Base-by-base conservation (phyloP, 192 early-diverging fungal species). In the Chytriomyces sp. region DNA sequence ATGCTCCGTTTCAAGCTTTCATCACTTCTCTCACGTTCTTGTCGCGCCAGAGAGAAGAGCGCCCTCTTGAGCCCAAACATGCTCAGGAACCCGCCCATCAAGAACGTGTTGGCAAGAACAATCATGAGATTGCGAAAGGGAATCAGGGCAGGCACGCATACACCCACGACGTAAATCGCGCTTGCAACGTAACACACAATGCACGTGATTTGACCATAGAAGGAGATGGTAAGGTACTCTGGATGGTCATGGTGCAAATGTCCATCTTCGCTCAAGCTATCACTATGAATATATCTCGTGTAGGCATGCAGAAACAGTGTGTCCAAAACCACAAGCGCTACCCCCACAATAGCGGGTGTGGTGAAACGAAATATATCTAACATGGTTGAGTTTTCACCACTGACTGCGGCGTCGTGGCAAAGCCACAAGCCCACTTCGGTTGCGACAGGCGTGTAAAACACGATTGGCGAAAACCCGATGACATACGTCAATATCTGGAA, bases 361-460 rank as follows among this genome's bases (percentile, higher is more conserved):
- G 22, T 49, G 22, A 49, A 49, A 14, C 22, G 44, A 14, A 49
- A 49, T 14, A 2, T 49, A 49, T 49, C 44, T n/a, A n/a, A n/a
- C n/a, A n/a, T n/a, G n/a, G n/a, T n/a, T n/a, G n/a, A n/a, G n/a
- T n/a, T n/a, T n/a, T n/a, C n/a, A n/a, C n/a, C n/a, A n/a, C n/a
- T n/a, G 44, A 49, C 44, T 49, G 44, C 44, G 14, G 44, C 44
- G 2, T 49, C 17, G 44, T 49, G 14, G 44, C 44, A 49, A 22
- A 49, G 22, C 44, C 44, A 3, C 44, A 68, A 34, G 10, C 52
- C 36, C 8, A 53, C 22, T 34, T 68, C 28, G 25, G 65, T 19
- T 3, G 55, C 22, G 17, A 68, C 52, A 34, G n/a, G 65, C 3
- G 65, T 53, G 52, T 68, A 68, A 22, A 68, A 68, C 7, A 68